Evolutionary conservation across 2,329 filamentous ascomycete species (phyloP).

Genomic region (Stagonosporopsis rhizophila): DNA sequence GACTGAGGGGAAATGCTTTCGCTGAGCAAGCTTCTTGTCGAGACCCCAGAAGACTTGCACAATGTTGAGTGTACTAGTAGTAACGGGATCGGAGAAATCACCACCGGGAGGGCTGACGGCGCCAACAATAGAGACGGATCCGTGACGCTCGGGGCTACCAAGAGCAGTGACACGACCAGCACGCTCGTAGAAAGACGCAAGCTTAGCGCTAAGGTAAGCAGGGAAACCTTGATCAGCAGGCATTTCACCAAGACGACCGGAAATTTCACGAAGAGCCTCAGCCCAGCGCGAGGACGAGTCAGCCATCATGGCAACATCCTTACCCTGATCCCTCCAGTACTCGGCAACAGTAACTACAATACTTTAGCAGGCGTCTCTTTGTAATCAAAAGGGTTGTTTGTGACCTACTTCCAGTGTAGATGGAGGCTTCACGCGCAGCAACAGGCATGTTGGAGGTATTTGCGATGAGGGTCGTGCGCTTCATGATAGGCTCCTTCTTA

Average conservation of each 20-base stretch:
- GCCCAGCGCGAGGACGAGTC: conserved; percentile 98
- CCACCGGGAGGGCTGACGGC: conserved; percentile 96
- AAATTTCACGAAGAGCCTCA: conserved; percentile 97
- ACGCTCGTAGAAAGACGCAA: conserved; percentile 99
- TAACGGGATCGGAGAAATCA: conserved; percentile 99
- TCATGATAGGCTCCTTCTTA: conserved; percentile 98
- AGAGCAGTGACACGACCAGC: conserved; percentile 86
- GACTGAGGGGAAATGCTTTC: conserved; percentile 99
- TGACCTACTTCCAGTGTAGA: conserved; percentile 74
- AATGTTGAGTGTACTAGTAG: conserved; percentile 89
- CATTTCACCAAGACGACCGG: conserved; percentile 98
- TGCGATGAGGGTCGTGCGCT: conserved; percentile 96
- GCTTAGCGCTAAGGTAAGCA: conserved; percentile 93
- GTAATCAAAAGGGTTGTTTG: not conserved
- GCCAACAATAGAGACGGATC: conserved; percentile 96
- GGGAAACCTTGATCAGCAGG: conserved; percentile 99
- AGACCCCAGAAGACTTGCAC: conserved; percentile 99
- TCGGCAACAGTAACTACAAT: conserved; percentile 83
- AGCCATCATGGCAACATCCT: conserved; percentile 99
- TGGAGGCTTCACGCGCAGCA: conserved; percentile 95
- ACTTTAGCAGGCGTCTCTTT: not conserved
- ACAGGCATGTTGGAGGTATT: conserved; percentile 99
- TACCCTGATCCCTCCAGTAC: conserved; percentile 96
- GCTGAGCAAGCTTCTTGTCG: conserved; percentile 98
- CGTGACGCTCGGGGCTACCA: conserved; percentile 85